Evolutionary conservation across 2,329 filamentous ascomycete genomes (phyloP).

Genomic region (Dendrostoma leiphaemia): DNA sequence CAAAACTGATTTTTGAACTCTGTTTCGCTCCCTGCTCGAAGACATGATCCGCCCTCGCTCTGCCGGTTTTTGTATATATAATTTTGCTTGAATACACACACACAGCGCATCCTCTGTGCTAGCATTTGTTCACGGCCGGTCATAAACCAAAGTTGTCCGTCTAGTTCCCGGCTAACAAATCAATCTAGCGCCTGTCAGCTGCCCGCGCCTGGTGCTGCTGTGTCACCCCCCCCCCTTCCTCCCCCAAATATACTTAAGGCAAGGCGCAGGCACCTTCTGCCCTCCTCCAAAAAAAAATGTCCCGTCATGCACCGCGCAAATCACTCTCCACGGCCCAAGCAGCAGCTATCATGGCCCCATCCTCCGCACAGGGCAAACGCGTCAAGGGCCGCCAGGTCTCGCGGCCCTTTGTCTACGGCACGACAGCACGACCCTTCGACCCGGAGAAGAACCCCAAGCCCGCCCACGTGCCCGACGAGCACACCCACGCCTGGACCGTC

Average conservation of each 20-base stretch:
- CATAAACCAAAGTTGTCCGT: no score
- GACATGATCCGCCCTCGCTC: not conserved
- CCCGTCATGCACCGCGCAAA: constrained; percentile 12
- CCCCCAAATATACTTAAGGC: not conserved
- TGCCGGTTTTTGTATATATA: not conserved
- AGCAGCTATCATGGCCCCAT: constrained; percentile 52
- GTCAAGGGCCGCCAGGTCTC: constrained; percentile 64
- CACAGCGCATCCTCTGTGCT: no score
- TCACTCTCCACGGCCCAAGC: constrained; percentile 8
- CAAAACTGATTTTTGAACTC: not conserved
- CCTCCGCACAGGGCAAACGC: constrained; percentile 58
- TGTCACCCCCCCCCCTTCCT: not conserved
- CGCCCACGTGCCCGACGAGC: constrained; percentile 74
- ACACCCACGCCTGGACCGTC: constrained; percentile 95
- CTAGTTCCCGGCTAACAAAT: no score
- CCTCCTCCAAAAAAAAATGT: constrained; percentile 17
- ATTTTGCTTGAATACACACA: no score
- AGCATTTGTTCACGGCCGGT: no score
- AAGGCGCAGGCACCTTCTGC: not conserved
- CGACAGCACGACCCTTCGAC: constrained; percentile 76
- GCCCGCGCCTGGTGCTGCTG: no score
- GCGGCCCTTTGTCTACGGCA: constrained; percentile 71
- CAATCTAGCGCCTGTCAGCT: no score
- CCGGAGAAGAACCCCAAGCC: constrained; percentile 76
- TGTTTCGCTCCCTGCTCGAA: not conserved